Percentiles rank a stretch among this genome's conserved stretches.
Conservation (phyloP, 768 basidiomycete species). For the Mycena vitilis region DNA sequence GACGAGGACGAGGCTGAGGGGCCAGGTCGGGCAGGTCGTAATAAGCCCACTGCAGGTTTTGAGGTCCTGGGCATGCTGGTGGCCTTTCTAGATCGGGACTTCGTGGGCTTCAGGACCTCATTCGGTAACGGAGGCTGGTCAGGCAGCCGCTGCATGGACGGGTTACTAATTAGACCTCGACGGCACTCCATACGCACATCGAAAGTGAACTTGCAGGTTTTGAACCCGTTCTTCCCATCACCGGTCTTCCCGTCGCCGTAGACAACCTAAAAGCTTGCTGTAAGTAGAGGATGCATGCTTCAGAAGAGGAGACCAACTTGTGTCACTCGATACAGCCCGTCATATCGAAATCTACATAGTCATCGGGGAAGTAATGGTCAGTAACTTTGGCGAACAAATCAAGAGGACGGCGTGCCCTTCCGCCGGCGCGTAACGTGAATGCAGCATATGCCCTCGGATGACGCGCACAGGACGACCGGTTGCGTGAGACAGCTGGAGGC, state of each 20-base stretch:
- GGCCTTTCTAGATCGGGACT: neutral
- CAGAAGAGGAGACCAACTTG: constrained; percentile 21
- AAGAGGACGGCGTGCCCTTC: constrained; percentile 36
- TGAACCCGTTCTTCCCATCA: constrained; percentile 38
- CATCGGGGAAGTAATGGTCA: neutral
- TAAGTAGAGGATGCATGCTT: neutral
- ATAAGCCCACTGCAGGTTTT: neutral
- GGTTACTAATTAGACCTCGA: neutral
- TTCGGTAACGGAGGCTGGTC: constrained; percentile 11
- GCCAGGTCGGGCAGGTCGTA: neutral
- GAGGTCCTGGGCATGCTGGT: neutral
- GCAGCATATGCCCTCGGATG: constrained; percentile 39
- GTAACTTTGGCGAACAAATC: neutral
- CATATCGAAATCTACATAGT: constrained; percentile 40
- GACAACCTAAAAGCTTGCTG: constrained; percentile 27
- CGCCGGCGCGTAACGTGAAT: constrained; percentile 38
- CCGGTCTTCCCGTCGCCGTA: constrained; percentile 35
- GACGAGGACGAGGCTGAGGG: no score
- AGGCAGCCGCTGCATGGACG: constrained; percentile 13
- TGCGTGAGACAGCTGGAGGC: constrained; percentile 42
- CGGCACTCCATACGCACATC: constrained; percentile 22
- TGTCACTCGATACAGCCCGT: constrained; percentile 41
- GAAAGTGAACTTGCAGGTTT: constrained; percentile 40
- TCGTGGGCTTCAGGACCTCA: neutral
- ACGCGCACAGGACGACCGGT: constrained; percentile 51